Percentiles rank a stretch among this genome's conserved stretches.
These are phyloP conservation scores for Clonostachys byssicola DNA, from an alignment of 2,329 filamentous ascomycete species.

Conservation along the genomic window DNA sequence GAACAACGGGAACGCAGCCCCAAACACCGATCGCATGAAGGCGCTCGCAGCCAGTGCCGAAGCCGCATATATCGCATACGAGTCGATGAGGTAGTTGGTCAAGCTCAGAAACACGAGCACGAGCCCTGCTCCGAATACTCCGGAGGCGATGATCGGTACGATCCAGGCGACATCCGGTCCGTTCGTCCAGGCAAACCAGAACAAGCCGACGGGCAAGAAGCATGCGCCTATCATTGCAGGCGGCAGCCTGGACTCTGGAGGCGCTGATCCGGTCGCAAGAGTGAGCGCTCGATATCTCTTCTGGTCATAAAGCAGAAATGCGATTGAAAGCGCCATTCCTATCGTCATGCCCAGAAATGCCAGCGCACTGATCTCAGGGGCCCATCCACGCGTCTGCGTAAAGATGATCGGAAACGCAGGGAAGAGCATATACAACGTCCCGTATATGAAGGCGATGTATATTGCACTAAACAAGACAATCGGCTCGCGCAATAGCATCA, in stretches of 20 bases:
- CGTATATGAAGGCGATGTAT: conserved; percentile 51
- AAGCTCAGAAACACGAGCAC: conserved; percentile 56
- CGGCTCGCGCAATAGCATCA: conserved; percentile 56
- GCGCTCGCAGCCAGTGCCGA: conserved; percentile 64
- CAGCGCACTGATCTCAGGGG: conserved; percentile 43
- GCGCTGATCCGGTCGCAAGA: neutral
- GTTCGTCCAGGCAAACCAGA: conserved; percentile 58
- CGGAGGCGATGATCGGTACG: conserved; percentile 26
- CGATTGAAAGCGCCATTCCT: conserved; percentile 49
- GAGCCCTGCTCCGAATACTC: conserved; percentile 44
- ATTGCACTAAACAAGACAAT: conserved; percentile 56
- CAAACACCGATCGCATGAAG: conserved; percentile 62
- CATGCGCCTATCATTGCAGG: conserved; percentile 49
- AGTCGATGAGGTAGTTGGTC: conserved; percentile 59
- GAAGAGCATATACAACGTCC: conserved; percentile 43
- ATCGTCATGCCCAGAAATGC: conserved; percentile 57
- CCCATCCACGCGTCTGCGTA: conserved; percentile 45
- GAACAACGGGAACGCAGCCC: conserved; percentile 64
- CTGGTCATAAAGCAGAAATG: conserved; percentile 39
- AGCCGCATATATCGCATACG: conserved; percentile 66
- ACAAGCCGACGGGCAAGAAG: conserved; percentile 48
- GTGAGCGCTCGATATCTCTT: neutral
- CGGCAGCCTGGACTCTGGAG: conserved; percentile 51
- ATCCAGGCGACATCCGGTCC: conserved; percentile 45
- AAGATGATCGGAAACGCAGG: conserved; percentile 51